Evolutionary conservation across 495 filamentous ascomycete genomes (phyloP), one percentile per base, ranked within the genome.

Genomic region (Penicillium angulare): DNA sequence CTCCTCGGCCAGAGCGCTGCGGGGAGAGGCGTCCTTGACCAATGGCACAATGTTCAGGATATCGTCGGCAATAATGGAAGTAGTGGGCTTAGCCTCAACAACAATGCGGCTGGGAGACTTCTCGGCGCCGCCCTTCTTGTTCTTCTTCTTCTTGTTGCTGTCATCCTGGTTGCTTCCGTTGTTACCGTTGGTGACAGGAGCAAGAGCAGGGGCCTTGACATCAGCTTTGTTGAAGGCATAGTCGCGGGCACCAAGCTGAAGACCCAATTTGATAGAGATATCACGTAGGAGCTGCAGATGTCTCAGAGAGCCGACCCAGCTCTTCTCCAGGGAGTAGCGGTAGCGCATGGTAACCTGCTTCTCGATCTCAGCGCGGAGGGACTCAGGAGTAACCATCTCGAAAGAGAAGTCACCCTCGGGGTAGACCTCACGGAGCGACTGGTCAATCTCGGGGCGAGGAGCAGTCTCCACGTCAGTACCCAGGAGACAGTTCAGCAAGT

Each of bases 401-500:
- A 95, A 98, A 3, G 76, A 75, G 49, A 93, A 84, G 57, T 96
- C 90, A n/a, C 79, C 85, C 55, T 93, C 88, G 18, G 81, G 79
- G 67, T 92, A 97, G 32, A 96, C 71, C 29, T 78, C 69, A 62
- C 80, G 83, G 53, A 97, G 59, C 4, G 79, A 76, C 45, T 88
- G 79, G 55, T 97, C 91, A 38, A 88, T 81, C 40, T 90, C 85
- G 32, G 90, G 81, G 49, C 75, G 74, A 15, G 95, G 95, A 36
- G 82, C 82, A 21, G 79, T 55, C 74, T 96, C 96, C 47, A 93
- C 69, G 44, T 79, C 82, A 35, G 77, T 74, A 31, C 95, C 93
- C 24, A 99, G 76, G 13, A 99, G 75, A 69, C 95, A 97, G 77
- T 99, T 99, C 64, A 97, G 78, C 50, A 99, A 76, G 67, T 99